Evolutionary conservation across 2,329 filamentous ascomycete species (phyloP).

Genomic region (Penicillium digitatum): DNA sequence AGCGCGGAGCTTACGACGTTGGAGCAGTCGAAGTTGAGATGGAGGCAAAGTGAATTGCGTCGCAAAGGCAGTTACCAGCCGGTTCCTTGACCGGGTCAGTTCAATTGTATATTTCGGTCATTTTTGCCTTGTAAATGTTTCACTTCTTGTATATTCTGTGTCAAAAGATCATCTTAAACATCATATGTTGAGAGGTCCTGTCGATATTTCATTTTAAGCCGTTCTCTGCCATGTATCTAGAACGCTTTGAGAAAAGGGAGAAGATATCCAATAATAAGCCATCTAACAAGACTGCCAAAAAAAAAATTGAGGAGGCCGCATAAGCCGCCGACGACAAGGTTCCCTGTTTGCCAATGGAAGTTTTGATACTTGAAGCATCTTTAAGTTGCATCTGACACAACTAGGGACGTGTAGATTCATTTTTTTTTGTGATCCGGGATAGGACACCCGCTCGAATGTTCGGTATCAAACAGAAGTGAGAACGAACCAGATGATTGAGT

Average conservation of each 20-base stretch:
- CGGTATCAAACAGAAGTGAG: background rate
- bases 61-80: slow-evolving; percentile 11
- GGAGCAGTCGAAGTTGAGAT: slow-evolving; percentile 8
- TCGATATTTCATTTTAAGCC: no score
- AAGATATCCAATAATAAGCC: no score
- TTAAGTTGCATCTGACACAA: background rate
- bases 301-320: background rate
- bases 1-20: slow-evolving; percentile 8
- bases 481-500: background rate
- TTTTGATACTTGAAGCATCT: background rate
- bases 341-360: background rate
- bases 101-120: background rate
- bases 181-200: no score
- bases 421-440: background rate
- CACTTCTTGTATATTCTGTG: background rate
- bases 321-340: background rate
- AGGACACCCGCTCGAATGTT: background rate
- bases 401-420: background rate
- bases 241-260: no score
- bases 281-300: background rate
- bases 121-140: background rate
- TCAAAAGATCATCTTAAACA: background rate
- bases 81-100: background rate
- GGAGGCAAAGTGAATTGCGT: slow-evolving; percentile 14
- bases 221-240: no score